Evolutionary conservation across 2,329 filamentous ascomycete genomes (phyloP), one percentile per base, ranked within the genome.

Genomic region (Fusarium newnesense): DNA sequence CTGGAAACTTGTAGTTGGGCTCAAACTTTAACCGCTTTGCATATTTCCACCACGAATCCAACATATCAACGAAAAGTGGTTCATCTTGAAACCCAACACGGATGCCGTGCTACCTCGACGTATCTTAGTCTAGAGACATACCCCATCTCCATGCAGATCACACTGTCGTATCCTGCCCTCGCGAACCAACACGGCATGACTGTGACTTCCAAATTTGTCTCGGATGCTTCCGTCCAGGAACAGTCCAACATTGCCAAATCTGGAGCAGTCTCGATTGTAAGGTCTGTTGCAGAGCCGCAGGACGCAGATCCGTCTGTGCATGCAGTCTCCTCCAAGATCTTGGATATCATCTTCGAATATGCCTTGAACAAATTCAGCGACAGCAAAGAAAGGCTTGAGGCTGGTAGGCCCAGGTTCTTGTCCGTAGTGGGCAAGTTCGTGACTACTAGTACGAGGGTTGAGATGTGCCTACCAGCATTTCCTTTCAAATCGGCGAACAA

Each of bases 401-500:
- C 47, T 3, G 60, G 60, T 15, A 56, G 47, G 2, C 63, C 47
- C 6, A 66, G 42, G 36, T 66, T 65, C 15, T 4, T 47, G 12
- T 7, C 60, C 5, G 24, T 66, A 1, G 4, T 66, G 1, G 28
- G 19, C 19, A 42, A 47, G 6, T 66, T 66, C 24, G 36, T 66
- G 18, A 24, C 36, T 24, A 9, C 28, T 5, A 15, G 36, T 4
- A n/a, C 28, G 4, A 62, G 34, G 9, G 40, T 66, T 8, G 63
- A 66, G 24, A 72, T 75, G 52, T 79, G 79, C 21, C 70, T 81
- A 3, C 79, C 79, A 0, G 78, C 78, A 5, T 81, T 81, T 50
- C 79, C 79, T 3, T 81, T 80, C 68, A 81, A 81, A 42, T 81
- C 77, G 1, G 80, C 82, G 19, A 80, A 75, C 62, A 83, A 81